Evolutionary conservation across 805 yeast genomes (phyloP).

Genomic region (Ogataea haglerorum): DNA sequence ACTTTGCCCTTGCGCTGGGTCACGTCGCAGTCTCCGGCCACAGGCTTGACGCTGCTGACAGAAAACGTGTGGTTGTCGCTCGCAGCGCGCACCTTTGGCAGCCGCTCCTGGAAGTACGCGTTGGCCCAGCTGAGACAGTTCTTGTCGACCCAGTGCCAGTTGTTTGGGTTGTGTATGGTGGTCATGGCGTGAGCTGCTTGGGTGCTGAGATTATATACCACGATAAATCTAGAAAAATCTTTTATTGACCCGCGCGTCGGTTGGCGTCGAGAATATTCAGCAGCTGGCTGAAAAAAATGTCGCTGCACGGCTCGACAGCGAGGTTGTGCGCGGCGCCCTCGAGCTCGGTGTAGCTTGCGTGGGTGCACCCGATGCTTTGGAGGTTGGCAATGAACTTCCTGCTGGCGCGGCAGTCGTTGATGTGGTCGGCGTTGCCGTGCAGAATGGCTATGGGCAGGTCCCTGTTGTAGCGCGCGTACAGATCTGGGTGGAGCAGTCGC

Average conservation of each 20-base stretch:
- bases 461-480: conserved; percentile 35
- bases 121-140: conserved; percentile 92
- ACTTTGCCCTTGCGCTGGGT: conserved; percentile 82
- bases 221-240: conserved; percentile 22
- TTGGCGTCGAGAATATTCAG: conserved; percentile 14
- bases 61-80: conserved; percentile 35
- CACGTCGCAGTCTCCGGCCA: conserved; percentile 77
- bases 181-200: conserved; percentile 51
- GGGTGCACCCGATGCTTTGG: conserved; percentile 20
- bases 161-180: conserved; percentile 86
- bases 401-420: conserved; percentile 53
- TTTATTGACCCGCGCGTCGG: conserved; percentile 5
- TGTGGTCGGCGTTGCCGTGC: conserved; percentile 63
- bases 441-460: conserved; percentile 49
- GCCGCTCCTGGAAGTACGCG: conserved; percentile 61
- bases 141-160: conserved; percentile 99
- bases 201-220: background rate
- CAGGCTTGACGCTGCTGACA: conserved; percentile 37
- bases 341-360: conserved; percentile 29
- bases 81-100: conserved; percentile 44
- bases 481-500: conserved; percentile 37
- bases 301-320: conserved; percentile 44
- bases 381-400: conserved; percentile 37
- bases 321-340: conserved; percentile 43
- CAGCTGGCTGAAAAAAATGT: conserved; percentile 35